Evolutionary conservation across 805 yeast genomes (phyloP), one percentile per base, ranked within the genome.

Genomic region (Wickerhamiella galacta): DNA sequence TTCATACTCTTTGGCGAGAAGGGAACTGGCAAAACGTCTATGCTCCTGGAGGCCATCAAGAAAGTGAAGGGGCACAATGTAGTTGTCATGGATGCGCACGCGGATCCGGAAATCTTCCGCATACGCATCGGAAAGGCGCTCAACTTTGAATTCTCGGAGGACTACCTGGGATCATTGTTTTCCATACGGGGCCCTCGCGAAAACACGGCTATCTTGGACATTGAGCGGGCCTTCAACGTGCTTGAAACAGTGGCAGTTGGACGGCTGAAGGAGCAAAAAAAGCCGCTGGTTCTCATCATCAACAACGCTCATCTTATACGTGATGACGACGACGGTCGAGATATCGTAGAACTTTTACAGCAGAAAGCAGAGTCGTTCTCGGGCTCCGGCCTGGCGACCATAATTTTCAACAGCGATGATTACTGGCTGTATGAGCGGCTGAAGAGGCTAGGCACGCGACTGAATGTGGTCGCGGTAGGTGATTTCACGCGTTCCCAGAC

Each of bases 361-460:
- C 93, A 80, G 45, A 79, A 79, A 48, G 93, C 93, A 0, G 93
- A 80, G 46, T 52, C 71, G 9, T 58, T 80, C 25, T 66, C 82
- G 39, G 87, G 87, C 2, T 66, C 83, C 0, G 79, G 81, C 0
- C 57, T 77, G 36, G 71, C 70, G 14, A 72, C 76, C 0, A 68
- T 78, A 54, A 60, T 79, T 9, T 78, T 79, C 59, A 76, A 76
- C 45, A 69, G 79, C 39, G 92, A 79, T 51, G 93, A 80, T 46
- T 80, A 80, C 53, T 80, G 93, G 93, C 65, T 80, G 1, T 80
- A 77, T 50, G 90, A 79, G 44, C 68, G 82, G 35, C 57, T 80
- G 41, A 75, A 75, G 45, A 64, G 64, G 34, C 57, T 75, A 14
- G 80, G 83, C 0, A 80, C 93, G 0, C 61, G 87, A 21, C 53